Evolutionary conservation across 306 rosid genomes (phyloP).

Genomic region (Pueraria montana): DNA sequence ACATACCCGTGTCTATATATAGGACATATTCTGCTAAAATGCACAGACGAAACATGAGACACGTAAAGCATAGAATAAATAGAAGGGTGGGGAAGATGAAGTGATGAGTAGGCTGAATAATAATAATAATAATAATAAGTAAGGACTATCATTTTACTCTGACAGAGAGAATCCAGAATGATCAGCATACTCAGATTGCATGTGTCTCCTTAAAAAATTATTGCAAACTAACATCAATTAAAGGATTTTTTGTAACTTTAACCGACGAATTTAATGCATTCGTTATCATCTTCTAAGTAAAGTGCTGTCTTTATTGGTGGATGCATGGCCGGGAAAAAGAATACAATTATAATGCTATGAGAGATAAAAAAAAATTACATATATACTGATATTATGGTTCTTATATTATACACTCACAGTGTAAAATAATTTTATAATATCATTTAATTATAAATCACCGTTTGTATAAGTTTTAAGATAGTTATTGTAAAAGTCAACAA

Average conservation of each 20-base stretch:
- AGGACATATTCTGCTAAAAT: conserved; percentile 14
- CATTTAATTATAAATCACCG: too few relatives aligned
- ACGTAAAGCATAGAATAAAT: conserved; percentile 27
- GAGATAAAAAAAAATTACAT: neutral
- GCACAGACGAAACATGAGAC: conserved; percentile 24
- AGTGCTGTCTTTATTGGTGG: neutral
- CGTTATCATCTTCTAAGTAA: neutral
- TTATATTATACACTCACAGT: neutral
- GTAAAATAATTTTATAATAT: too few relatives aligned
- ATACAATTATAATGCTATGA: neutral
- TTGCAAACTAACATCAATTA: conserved; percentile 25
- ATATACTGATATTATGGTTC: neutral
- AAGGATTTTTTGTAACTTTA: conserved; percentile 14
- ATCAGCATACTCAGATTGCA: conserved; percentile 38
- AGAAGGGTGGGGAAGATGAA: conserved; percentile 2
- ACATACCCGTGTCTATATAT: neutral
- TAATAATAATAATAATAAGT: neutral
- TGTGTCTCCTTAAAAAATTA: conserved; percentile 11
- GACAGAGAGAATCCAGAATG: conserved; percentile 20
- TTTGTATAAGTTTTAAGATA: too few relatives aligned
- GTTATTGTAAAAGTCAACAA: too few relatives aligned
- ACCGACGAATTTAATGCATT: conserved; percentile 22
- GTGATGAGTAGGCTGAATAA: conserved; percentile 16
- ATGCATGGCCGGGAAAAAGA: conserved; percentile 15
- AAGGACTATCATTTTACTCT: conserved; percentile 34